phyloP scores from a whole-genome alignment of 2,329 filamentous ascomycete species.

The Pseudogymnoascus sp. region DNA sequence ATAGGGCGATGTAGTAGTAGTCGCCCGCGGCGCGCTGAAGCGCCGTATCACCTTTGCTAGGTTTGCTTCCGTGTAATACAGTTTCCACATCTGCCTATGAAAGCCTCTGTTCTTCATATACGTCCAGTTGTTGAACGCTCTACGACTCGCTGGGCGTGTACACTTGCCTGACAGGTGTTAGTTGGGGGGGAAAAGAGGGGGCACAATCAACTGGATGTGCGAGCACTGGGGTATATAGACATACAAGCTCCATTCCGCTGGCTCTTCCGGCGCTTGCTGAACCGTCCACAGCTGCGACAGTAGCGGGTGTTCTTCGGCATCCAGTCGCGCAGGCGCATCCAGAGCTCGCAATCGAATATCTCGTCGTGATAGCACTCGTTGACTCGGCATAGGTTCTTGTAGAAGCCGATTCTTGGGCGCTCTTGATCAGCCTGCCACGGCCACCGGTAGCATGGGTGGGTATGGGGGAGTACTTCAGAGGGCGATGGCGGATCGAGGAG shows the following conservation, averaged over 20 bases:
- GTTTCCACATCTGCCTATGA: not conserved
- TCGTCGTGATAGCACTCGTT: not conserved
- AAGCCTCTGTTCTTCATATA: not conserved
- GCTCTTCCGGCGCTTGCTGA: not conserved
- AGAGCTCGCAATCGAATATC: not conserved
- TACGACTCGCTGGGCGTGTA: not conserved
- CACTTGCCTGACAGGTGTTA: not conserved
- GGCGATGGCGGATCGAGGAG: not conserved
- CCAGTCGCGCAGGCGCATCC: not conserved
- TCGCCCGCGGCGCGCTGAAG: not conserved
- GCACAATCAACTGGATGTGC: not conserved
- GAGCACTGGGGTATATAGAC: not conserved
- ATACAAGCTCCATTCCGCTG: not conserved
- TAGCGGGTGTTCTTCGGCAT: not conserved
- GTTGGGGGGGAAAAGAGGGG: too few relatives aligned
- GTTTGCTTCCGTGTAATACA: not conserved
- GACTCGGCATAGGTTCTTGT: not conserved
- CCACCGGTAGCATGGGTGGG: not conserved
- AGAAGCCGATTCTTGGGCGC: not conserved
- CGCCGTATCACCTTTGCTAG: not conserved
- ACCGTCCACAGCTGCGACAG: not conserved
- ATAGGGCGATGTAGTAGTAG: not conserved
- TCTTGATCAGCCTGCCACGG: not conserved
- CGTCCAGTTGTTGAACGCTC: not conserved
- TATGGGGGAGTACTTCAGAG: not conserved